These are phyloP conservation scores for Zymoseptoria ardabiliae DNA, from an alignment of 2,329 filamentous ascomycete genomes.

Conservation along the genomic window DNA sequence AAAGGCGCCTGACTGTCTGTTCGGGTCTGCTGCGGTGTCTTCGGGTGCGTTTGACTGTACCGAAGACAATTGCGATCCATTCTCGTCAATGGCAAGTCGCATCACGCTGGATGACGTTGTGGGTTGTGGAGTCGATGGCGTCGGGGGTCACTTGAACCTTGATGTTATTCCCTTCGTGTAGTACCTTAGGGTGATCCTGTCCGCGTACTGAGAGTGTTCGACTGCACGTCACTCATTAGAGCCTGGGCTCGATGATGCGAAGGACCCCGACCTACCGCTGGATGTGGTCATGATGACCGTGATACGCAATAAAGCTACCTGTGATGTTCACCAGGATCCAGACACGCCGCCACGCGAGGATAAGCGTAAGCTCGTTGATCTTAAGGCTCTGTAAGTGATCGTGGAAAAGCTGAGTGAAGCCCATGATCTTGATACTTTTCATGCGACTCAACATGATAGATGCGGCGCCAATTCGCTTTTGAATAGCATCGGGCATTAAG, in stretches of 20 bases:
- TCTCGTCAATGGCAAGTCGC: no score
- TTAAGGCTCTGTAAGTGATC: neutral
- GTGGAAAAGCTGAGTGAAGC: neutral
- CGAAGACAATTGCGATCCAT: no score
- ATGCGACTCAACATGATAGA: conserved; percentile 38
- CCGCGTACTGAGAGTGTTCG: neutral
- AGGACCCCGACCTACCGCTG: neutral
- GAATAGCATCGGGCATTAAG: conserved; percentile 37
- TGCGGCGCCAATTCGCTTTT: conserved; percentile 38
- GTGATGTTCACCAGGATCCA: neutral
- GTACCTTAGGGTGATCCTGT: neutral
- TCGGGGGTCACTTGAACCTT: neutral
- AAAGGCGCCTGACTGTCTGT: neutral
- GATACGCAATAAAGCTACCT: neutral
- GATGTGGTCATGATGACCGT: neutral
- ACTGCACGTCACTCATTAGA: neutral
- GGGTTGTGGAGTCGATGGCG: neutral
- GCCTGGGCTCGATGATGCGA: neutral
- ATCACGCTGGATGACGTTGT: no score
- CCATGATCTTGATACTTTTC: conserved; percentile 41
- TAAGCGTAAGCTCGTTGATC: neutral
- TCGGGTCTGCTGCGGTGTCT: no score
- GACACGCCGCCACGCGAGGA: neutral
- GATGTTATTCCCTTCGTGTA: neutral
- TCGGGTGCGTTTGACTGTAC: no score